A percentile compares a stretch with the other conserved stretches of the same genome.
Evolutionary conservation across 2,329 filamentous ascomycete species (phyloP).

Genomic region (Paraphaeosphaeria minitans): DNA sequence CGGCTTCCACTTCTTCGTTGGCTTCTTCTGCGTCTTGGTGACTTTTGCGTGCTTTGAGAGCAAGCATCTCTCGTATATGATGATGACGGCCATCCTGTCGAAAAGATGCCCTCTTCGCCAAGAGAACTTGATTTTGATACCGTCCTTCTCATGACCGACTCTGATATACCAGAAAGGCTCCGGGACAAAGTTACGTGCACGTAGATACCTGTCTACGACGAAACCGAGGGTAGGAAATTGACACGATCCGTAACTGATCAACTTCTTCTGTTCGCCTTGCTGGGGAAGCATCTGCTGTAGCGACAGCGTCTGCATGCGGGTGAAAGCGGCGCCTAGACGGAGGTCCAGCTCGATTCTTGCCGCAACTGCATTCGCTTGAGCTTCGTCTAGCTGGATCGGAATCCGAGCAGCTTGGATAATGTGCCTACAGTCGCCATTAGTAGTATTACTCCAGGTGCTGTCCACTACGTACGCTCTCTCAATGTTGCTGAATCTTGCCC

Average conservation of each 20-base stretch:
- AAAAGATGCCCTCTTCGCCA: slow-evolving; percentile 87
- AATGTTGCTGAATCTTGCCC: slow-evolving; percentile 94
- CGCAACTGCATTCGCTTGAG: slow-evolving; percentile 83
- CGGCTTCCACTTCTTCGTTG: slow-evolving; percentile 92
- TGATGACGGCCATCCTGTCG: slow-evolving; percentile 78
- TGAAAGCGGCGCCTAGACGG: slow-evolving; percentile 89
- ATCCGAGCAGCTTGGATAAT: slow-evolving; percentile 81
- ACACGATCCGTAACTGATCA: slow-evolving; percentile 91
- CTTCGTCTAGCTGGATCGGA: slow-evolving; percentile 79
- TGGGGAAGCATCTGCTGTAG: slow-evolving; percentile 72
- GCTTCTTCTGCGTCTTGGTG: slow-evolving; percentile 84
- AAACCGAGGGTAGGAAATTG: slow-evolving; percentile 97
- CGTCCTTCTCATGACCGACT: slow-evolving; percentile 76
- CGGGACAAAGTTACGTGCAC: slow-evolving; percentile 90
- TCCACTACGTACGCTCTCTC: slow-evolving; percentile 74
- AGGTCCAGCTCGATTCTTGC: slow-evolving; percentile 92
- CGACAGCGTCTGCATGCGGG: slow-evolving; percentile 80
- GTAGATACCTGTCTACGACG: slow-evolving; percentile 93
- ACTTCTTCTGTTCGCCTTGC: slow-evolving; percentile 63
- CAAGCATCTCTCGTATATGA: slow-evolving; percentile 87
- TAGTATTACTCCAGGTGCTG: slow-evolving; percentile 1
- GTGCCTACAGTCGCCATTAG: slow-evolving; percentile 62
- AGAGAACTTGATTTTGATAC: slow-evolving; percentile 78
- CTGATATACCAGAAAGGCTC: slow-evolving; percentile 94
- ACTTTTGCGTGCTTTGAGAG: slow-evolving; percentile 77